Evolutionary conservation across 495 filamentous ascomycete species (phyloP), one percentile per base, ranked within the genome.

Genomic region (Ascobolus immersus): DNA sequence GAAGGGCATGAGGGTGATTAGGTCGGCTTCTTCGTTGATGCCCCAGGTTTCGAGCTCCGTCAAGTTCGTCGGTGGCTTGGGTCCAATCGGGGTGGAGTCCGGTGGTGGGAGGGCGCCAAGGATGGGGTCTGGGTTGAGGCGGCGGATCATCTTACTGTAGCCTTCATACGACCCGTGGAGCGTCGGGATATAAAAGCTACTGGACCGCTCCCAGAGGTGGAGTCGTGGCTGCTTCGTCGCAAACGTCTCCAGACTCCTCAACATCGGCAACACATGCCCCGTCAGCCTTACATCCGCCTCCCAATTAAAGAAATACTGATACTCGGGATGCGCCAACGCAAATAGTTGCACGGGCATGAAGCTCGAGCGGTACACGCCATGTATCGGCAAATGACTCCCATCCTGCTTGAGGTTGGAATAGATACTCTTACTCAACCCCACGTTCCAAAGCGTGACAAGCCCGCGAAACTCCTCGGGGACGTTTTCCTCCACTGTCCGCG

Each of bases 251-350:
- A 86, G 55, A 44, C 71, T 70, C 43, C 71, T 62, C 47, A 94
- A 76, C 17, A 94, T 58, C 42, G 92, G 73, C 51, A 90, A 86
- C 61, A 73, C 90, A 52, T 96, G 82, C n/a, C 86, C 89, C 0
- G 75, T 91, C 51, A 92, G 91, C 3, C 86, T 72, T 22, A 79
- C 69, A 47, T 96, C 86, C 73, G 94, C 90, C 54, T 96, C 86
- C 81, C 82, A 93, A 45, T 96, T 81, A 86, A 86, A 96, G 54
- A 84, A 76, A 53, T 71, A 77, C 37, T 94, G 89, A 48, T 86
- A 96, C 47, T 93, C 82, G 0, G 77, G 76, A 50, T 96, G 86
- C 25, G 69, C 64, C 41, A 77, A 67, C 11, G 84, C 73, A 45
- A 92, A 96, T 51, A 76, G 73, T 46, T 93, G 86, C 57, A 94